phyloP scores from a whole-genome alignment of 2,329 filamentous ascomycete species.

The Ceratocystis destructans region DNA sequence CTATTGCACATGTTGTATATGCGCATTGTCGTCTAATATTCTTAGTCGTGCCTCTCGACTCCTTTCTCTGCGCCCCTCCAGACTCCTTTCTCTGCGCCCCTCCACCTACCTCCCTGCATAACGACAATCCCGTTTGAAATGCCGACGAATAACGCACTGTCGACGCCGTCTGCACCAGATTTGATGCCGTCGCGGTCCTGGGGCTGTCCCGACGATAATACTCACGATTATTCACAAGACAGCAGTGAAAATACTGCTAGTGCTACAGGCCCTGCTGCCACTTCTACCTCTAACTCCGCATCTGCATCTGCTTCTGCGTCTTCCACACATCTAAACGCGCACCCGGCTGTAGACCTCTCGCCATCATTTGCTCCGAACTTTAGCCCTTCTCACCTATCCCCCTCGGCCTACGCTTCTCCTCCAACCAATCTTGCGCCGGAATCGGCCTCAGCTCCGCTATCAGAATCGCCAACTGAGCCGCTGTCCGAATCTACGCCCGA shows the following conservation, averaged over 20 bases:
- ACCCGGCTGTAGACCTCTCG: neutral
- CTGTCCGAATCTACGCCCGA: neutral
- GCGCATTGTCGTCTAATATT: neutral
- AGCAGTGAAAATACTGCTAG: neutral
- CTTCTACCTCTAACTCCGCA: neutral
- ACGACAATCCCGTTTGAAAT: neutral
- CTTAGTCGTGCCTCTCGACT: neutral
- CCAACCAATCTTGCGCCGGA: neutral
- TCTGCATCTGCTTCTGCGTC: neutral
- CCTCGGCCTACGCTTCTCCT: neutral
- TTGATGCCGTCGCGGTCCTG: neutral
- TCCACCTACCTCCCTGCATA: neutral
- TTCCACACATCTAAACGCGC: too few species aligned
- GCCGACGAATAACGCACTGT: conserved; percentile 10
- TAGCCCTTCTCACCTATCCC: neutral
- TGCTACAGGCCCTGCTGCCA: neutral
- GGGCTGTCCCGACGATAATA: conserved; percentile 12
- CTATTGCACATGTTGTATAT: neutral
- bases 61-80: neutral
- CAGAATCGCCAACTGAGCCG: neutral
- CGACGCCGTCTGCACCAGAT: conserved; percentile 7
- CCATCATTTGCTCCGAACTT: neutral
- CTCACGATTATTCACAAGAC: neutral
- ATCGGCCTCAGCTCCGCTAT: neutral
- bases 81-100: too few species aligned